phyloP scores from a whole-genome alignment of 352 stramenopile species.

The Globisporangium cederbergense region DNA sequence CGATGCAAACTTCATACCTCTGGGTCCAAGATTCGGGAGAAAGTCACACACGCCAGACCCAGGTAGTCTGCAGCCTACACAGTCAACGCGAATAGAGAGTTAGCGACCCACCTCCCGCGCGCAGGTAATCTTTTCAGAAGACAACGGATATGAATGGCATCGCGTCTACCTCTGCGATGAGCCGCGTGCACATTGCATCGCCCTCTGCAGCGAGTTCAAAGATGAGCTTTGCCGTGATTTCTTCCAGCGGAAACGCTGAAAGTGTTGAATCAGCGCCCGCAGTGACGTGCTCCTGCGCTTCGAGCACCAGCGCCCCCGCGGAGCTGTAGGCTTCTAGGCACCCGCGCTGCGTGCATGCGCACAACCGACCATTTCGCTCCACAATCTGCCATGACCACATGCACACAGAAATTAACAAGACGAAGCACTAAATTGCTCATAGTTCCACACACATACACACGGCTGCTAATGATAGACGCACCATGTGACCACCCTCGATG shows the following conservation, averaged over 20 bases:
- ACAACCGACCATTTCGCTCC: slow-evolving; percentile 72
- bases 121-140: background rate
- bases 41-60: slow-evolving; percentile 79
- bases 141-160: background rate
- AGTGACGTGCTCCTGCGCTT: slow-evolving; percentile 62
- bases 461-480: slow-evolving; percentile 16
- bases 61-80: slow-evolving; percentile 72
- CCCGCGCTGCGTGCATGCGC: slow-evolving; percentile 66
- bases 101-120: no score
- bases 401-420: background rate
- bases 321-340: slow-evolving; percentile 82
- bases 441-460: background rate
- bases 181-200: slow-evolving; percentile 59
- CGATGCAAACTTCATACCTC: slow-evolving; percentile 33
- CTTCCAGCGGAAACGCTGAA: slow-evolving; percentile 28
- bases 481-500: slow-evolving; percentile 81
- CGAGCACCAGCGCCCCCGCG: slow-evolving; percentile 53
- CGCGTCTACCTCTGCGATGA: slow-evolving; percentile 61
- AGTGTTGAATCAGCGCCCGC: slow-evolving; percentile 55
- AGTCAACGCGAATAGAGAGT: background rate
- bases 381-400: slow-evolving; percentile 51
- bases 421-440: background rate
- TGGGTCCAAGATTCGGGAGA: slow-evolving; percentile 70
- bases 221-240: slow-evolving; percentile 74
- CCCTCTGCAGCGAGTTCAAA: slow-evolving; percentile 65